Percentiles rank a stretch among this genome's conserved stretches.
Conservation (phyloP, 805 yeast genomes). For the Pichia cephalocereana region DNA sequence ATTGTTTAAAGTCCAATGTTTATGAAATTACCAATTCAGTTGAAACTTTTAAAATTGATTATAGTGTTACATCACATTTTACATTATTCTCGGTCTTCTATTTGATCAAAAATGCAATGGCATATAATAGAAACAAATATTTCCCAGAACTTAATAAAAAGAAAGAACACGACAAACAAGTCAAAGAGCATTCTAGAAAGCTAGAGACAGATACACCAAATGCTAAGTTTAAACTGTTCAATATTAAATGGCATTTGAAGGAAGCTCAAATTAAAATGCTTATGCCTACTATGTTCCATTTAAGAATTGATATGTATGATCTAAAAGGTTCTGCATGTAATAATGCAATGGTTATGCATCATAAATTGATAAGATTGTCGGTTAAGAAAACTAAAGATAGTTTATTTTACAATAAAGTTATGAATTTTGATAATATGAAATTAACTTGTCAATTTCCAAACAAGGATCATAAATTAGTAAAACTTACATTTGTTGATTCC, state of each 20-base stretch:
- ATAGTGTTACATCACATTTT: slow-evolving; percentile 36
- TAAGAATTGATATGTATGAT: slow-evolving; percentile 36
- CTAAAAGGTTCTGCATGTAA: slow-evolving; percentile 10
- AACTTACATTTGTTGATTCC: slow-evolving; percentile 18
- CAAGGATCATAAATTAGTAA: neutral
- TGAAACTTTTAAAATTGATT: slow-evolving; percentile 6
- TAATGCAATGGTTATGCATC: slow-evolving; percentile 6
- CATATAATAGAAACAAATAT: neutral
- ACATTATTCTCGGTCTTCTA: slow-evolving; percentile 36
- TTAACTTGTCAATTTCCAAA: slow-evolving; percentile 7
- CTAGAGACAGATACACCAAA: neutral
- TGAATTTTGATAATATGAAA: slow-evolving; percentile 7
- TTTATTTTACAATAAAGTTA: slow-evolving; percentile 3
- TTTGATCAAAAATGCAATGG: slow-evolving; percentile 33
- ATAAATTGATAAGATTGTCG: slow-evolving; percentile 6
- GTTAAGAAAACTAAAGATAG: slow-evolving; percentile 4
- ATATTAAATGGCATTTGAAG: slow-evolving; percentile 4
- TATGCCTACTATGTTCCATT: slow-evolving; percentile 42
- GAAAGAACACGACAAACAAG: neutral
- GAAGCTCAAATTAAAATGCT: slow-evolving; percentile 16
- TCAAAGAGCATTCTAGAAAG: neutral
- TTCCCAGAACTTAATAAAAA: neutral
- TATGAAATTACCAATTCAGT: slow-evolving; percentile 2
- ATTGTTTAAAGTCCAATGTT: slow-evolving; percentile 5
- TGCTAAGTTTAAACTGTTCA: neutral